Base-by-base conservation (phyloP, 345 rosid species). In the Erysimum cheiranthoides region DNA sequence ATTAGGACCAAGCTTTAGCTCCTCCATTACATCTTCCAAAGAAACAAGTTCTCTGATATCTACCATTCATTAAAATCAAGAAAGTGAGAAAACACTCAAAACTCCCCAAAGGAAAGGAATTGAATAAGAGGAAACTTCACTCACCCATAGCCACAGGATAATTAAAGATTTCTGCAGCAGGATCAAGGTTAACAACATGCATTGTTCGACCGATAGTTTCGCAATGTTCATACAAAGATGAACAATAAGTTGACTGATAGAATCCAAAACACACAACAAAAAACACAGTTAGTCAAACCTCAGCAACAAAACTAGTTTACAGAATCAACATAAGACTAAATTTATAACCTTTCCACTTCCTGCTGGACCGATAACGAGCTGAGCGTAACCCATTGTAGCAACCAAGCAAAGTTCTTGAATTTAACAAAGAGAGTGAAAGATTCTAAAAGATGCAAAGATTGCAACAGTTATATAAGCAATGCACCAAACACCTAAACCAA, bases 1-100 rank as follows among this genome's bases (percentile, higher is more conserved):
- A 84, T 92, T 90, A 14, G 97, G 98, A 81, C 97, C 98, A 35
- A 94, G 78, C 14, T 88, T 86, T 36, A 90, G 83, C 60, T 92
- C 95, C 84, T 92, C 93, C 98, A 94, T 94, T 8, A 94, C 97
- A 80, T 89, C 91, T 56, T 94, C 97, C 86, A 94, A 83, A 38
- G 92, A 87, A 75, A 94, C 73, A 70, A 90, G 93, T 68, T 89
- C 97, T 72, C 99, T 85, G 28, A 92, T 95, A 85, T 95, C 97
- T 95, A 83, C 82, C 82, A 81, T 51, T 27, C 16, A 45, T 31
- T 32, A 32, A 59, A 63, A 40, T 16, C 59, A 68, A 43, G 39
- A 40, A 45, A 74, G 11, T 35, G 34, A 16, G 63, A 64, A 64
- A 28, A 35, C 32, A 54, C 35, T 35, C 49, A 63, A 49, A 60